These are phyloP conservation scores for Zoysia pacifica DNA, from an alignment of 176 grass and related monocot species.

Conservation along the genomic window DNA sequence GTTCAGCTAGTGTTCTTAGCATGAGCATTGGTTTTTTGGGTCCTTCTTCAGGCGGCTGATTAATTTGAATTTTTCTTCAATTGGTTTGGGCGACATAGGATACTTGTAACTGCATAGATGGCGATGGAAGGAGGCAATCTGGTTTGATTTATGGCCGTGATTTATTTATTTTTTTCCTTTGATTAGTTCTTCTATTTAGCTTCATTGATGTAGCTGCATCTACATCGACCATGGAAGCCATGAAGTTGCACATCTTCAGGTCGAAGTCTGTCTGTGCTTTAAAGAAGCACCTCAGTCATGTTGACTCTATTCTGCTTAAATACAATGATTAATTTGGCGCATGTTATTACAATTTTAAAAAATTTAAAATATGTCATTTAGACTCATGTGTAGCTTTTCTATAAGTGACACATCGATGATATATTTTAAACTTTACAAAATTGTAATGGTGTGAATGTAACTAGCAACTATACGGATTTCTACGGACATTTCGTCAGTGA, in stretches of 20 bases:
- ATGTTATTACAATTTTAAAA: no score
- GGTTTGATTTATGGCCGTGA: background rate
- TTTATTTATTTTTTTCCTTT: background rate
- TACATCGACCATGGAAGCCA: constrained; percentile 26
- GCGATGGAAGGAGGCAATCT: background rate
- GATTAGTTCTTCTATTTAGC: no score
- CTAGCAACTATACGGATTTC: no score
- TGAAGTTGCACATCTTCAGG: background rate
- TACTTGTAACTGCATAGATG: background rate
- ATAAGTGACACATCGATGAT: no score
- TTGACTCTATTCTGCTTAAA: background rate
- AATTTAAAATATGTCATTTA: no score
- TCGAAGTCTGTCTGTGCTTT: background rate
- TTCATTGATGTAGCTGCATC: background rate
- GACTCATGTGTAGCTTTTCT: no score
- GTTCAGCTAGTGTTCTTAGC: background rate
- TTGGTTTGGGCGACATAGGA: background rate
- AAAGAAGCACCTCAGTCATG: constrained; percentile 6
- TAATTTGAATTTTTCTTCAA: background rate
- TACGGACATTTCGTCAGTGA: no score
- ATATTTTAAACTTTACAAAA: no score
- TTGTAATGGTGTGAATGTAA: no score
- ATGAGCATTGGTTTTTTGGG: background rate
- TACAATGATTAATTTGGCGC: no score
- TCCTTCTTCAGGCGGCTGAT: background rate